These are phyloP conservation scores for Cotoneaster glaucophyllus DNA, from an alignment of 306 rosid genomes.

Conservation along the genomic window DNA sequence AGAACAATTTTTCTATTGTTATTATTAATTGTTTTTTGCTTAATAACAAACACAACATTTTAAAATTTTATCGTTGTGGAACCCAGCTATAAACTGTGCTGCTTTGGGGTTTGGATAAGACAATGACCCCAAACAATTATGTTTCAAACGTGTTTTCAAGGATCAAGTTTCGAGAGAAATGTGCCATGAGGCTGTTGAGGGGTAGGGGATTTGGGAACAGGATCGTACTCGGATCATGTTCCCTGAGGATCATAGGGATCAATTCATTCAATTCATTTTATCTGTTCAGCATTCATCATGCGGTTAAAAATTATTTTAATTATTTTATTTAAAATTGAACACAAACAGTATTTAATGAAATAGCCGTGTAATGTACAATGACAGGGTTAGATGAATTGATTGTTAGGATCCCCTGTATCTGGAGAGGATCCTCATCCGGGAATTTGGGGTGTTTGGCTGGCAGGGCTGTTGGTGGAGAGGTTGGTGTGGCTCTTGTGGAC, in stretches of 20 bases:
- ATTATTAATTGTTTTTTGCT: background rate
- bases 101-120: constrained; percentile 7
- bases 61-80: constrained; percentile 5
- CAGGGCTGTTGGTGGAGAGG: background rate
- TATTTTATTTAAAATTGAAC: no score
- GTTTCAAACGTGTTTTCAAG: background rate
- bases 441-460: background rate
- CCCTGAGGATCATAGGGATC: no score
- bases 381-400: no score
- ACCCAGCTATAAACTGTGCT: background rate
- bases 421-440: background rate
- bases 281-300: no score
- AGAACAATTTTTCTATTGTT: background rate
- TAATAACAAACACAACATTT: constrained; percentile 7
- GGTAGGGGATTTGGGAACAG: background rate
- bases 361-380: accelerated
- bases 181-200: background rate
- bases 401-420: no score
- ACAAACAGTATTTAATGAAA: no score
- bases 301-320: no score
- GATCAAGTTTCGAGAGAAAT: background rate
- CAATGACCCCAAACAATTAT: background rate
- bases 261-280: no score
- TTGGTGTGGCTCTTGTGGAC: background rate
- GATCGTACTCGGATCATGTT: no score